A percentile compares a stretch with the other conserved stretches of the same genome.
These are phyloP conservation scores for Rhynchospora pubera DNA, from an alignment of 176 grass and related monocot genomes.

Conservation along the genomic window DNA sequence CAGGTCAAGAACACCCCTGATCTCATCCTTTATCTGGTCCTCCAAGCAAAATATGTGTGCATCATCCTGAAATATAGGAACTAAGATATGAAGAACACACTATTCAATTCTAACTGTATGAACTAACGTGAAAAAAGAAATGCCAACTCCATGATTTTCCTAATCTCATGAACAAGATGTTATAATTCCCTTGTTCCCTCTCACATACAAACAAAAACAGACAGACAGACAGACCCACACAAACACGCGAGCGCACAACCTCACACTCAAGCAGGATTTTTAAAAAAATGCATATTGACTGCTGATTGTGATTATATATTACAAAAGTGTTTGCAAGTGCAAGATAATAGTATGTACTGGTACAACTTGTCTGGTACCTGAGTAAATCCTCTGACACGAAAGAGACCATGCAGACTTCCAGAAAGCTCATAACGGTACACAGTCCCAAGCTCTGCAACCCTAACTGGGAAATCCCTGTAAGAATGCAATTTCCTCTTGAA, in stretches of 20 bases:
- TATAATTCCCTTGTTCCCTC: neutral
- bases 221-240: neutral
- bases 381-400: constrained; percentile 96
- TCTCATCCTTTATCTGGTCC: constrained; percentile 83
- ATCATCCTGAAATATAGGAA: constrained; percentile 59
- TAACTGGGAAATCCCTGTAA: constrained; percentile 85
- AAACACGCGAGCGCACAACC: no score
- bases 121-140: neutral
- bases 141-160: neutral
- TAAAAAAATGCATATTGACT: neutral
- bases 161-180: neutral
- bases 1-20: constrained; percentile 76
- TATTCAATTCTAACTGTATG: neutral
- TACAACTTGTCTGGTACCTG: constrained; percentile 43
- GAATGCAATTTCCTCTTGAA: constrained; percentile 96
- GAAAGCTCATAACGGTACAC: constrained; percentile 95
- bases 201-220: neutral
- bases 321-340: neutral
- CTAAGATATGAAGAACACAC: neutral
- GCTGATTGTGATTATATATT: constrained; percentile 6
- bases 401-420: constrained; percentile 86
- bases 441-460: constrained; percentile 90
- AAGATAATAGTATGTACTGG: neutral
- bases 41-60: constrained; percentile 96
- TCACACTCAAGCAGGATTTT: neutral